Base-by-base conservation (phyloP, 75 land plant species). In the Cryptomeria japonica region DNA sequence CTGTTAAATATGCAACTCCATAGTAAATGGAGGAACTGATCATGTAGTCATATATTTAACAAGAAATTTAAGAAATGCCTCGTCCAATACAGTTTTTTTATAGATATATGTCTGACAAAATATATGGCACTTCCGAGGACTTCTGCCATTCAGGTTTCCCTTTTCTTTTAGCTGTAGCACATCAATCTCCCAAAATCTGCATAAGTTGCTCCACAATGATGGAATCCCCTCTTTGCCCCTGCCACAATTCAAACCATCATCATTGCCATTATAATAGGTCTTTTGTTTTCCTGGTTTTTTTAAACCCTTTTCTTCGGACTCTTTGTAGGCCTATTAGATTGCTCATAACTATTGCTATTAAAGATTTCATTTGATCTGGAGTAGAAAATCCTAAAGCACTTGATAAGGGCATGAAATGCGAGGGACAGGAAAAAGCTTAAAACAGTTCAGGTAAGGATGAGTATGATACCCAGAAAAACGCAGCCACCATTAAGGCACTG, bases 61-160 rank as follows among this genome's bases (percentile, higher is more conserved):
- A n/a, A n/a, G n/a, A n/a, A n/a, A n/a, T n/a, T n/a, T n/a, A n/a
- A n/a, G n/a, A n/a, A n/a, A n/a, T n/a, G n/a, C n/a, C n/a, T n/a
- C n/a, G n/a, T n/a, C n/a, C n/a, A n/a, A n/a, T n/a, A n/a, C n/a
- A n/a, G n/a, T n/a, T n/a, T n/a, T n/a, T n/a, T n/a, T n/a, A n/a
- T n/a, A n/a, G n/a, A n/a, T n/a, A n/a, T n/a, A n/a, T n/a, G n/a
- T n/a, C n/a, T n/a, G n/a, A n/a, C n/a, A n/a, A n/a, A n/a, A n/a
- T n/a, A n/a, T n/a, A n/a, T n/a, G n/a, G n/a, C n/a, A n/a, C n/a
- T n/a, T n/a, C 82, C 83, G 96, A 86, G 73, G 90, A 84, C 84
- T 95, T 96, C 86, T 93, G 87, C 87, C 90, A 86, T 83, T 95
- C 95, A 4, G 93, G 93, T 86, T 91, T 92, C 75, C 93, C 86